phyloP scores from a whole-genome alignment of 2,329 filamentous ascomycete species.

The Arthrocladium fulminans region DNA sequence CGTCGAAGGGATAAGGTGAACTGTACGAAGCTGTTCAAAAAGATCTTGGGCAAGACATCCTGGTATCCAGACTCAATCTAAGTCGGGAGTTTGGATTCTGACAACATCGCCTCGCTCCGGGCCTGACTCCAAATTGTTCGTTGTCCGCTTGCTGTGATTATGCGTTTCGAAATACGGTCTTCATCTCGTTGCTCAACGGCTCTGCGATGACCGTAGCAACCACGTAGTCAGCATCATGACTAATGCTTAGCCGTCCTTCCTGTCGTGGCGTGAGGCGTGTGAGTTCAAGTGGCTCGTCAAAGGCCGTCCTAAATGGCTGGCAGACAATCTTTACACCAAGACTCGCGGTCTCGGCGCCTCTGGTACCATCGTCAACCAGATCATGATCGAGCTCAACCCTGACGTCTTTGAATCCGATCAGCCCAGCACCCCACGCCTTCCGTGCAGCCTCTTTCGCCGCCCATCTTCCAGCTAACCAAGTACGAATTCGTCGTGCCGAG shows the following conservation, averaged over 20 bases:
- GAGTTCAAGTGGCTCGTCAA: background rate
- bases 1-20: conserved; percentile 12
- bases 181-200: conserved; percentile 15
- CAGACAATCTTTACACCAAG: conserved; percentile 12
- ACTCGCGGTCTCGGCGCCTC: conserved; percentile 8
- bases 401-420: conserved; percentile 55
- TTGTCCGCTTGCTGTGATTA: background rate
- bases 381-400: conserved; percentile 26
- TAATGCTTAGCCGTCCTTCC: conserved; percentile 67
- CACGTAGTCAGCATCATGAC: conserved; percentile 78
- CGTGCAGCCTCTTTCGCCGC: conserved; percentile 68
- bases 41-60: no score
- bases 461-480: conserved; percentile 46
- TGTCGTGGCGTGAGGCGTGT: conserved; percentile 31
- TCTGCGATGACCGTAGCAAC: conserved; percentile 36
- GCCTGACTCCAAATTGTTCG: background rate
- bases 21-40: no score
- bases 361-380: conserved; percentile 21
- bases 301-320: background rate
- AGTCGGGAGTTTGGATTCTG: background rate
- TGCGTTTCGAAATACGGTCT: background rate
- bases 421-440: conserved; percentile 57
- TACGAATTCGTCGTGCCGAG: conserved; percentile 8
- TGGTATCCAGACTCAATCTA: no score
- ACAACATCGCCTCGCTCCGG: no score